phyloP scores from a whole-genome alignment of 1,139 yeast species.

The Saccharomycopsis hybrid region DNA sequence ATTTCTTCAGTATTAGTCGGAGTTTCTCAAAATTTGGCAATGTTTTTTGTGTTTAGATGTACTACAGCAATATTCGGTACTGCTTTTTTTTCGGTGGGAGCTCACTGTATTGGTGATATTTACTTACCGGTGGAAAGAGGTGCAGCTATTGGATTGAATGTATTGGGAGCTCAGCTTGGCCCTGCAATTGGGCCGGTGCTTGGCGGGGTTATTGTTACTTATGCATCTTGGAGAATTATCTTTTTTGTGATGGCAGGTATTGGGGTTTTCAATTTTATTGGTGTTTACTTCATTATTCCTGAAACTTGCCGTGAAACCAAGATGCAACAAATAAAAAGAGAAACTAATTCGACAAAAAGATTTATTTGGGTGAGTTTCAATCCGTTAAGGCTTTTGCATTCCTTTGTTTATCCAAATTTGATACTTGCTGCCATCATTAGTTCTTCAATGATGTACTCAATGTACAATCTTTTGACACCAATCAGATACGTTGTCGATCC shows the following conservation, averaged over 20 bases:
- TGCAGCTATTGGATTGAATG: slow-evolving; percentile 37
- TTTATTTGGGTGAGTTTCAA: slow-evolving; percentile 39
- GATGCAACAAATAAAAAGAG: slow-evolving; percentile 22
- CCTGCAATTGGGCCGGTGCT: slow-evolving; percentile 43
- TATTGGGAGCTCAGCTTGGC: slow-evolving; percentile 42
- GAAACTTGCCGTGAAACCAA: slow-evolving; percentile 36
- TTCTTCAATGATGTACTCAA: slow-evolving; percentile 37
- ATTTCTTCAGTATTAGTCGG: slow-evolving; percentile 37
- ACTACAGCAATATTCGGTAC: slow-evolving; percentile 46
- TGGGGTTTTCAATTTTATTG: slow-evolving; percentile 29
- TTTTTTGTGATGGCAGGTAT: slow-evolving; percentile 41
- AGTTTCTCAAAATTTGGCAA: slow-evolving; percentile 41
- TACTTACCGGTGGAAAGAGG: slow-evolving; percentile 43
- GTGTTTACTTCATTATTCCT: slow-evolving; percentile 34
- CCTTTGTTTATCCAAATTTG: slow-evolving; percentile 38
- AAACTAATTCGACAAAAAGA: slow-evolving; percentile 27
- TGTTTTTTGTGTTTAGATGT: slow-evolving; percentile 44
- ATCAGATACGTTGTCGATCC: slow-evolving; percentile 50
- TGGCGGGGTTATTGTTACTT: slow-evolving; percentile 44
- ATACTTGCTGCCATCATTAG: slow-evolving; percentile 39
- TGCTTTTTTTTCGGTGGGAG: slow-evolving; percentile 44
- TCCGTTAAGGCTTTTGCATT: slow-evolving; percentile 37
- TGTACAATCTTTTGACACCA: slow-evolving; percentile 49
- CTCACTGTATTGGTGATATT: slow-evolving; percentile 41
- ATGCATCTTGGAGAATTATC: slow-evolving; percentile 44